Evolutionary conservation across 352 stramenopile species (phyloP), one percentile per base, ranked within the genome.

Genomic region (Paralagenidium karlingii): DNA sequence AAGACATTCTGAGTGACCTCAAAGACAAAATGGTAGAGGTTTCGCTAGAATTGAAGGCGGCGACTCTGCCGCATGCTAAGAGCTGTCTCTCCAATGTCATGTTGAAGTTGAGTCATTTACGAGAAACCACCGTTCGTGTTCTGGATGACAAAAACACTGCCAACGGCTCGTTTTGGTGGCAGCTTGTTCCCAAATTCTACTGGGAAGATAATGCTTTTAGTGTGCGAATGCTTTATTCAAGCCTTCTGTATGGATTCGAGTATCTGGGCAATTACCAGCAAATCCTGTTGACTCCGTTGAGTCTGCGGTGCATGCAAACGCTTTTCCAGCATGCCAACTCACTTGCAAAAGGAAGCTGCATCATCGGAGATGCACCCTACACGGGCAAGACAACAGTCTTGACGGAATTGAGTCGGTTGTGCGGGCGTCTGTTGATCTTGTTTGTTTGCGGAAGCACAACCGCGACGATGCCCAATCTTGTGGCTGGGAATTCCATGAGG

Each of bases 181-280:
- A 81, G 5, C 30, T 63, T 1, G 65, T 85, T 43, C 69, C 75
- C n/a, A 71, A 73, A 0, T 60, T 69, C 21, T 80, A 81, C 42
- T 85, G 78, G 28, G 56, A 83, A 16, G 57, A 74, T 7, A 76
- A 46, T 8, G 46, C 63, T 8, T 26, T 87, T 8, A 59, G 49
- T 21, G 36, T 87, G 8, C 63, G 63, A 15, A 12, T 90, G 24
- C 34, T 82, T 40, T 66, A 63, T 6, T 65, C 62, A 0, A 45
- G 51, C 20, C 41, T 87, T 18, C 39, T 52, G 8, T 86, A 86
- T 22, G 76, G 76, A 0, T 74, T 82, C 24, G 76, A 89, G 42
- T 89, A 86, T 27, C 37, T 66, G 2, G 76, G 71, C 3, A 86
- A 82, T 44, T 40, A 45, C 15, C 48, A 56, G 2, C 27, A 46